Evolutionary conservation across 352 stramenopile species (phyloP).

Genomic region (Pythium phragmitis): DNA sequence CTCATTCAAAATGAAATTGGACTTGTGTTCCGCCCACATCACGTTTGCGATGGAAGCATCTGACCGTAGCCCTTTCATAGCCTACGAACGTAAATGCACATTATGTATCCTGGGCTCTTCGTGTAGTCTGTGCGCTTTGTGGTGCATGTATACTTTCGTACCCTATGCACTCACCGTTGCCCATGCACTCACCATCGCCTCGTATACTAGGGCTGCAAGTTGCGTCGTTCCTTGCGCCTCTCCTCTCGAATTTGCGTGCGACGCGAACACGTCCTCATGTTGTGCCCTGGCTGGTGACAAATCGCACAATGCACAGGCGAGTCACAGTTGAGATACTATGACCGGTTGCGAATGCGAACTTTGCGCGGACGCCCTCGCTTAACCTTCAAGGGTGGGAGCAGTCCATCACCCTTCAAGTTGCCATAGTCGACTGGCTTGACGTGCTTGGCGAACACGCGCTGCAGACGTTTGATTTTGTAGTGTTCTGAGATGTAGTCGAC

Average conservation of each 20-base stretch:
- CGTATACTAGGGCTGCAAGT: background rate
- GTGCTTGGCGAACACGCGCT: background rate
- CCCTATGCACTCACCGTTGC: too few relatives aligned
- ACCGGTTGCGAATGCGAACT: constrained; percentile 4
- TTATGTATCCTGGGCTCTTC: too few relatives aligned
- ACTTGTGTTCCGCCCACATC: too few relatives aligned
- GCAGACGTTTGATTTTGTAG: background rate
- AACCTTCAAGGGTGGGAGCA: background rate
- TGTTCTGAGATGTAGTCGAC: background rate
- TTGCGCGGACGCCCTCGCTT: constrained; percentile 2
- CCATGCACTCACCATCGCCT: background rate
- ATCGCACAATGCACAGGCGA: constrained; percentile 1
- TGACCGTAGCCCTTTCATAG: too few relatives aligned
- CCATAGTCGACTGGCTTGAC: background rate
- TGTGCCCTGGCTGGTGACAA: background rate
- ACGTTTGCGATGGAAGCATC: too few relatives aligned
- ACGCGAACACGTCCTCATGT: background rate
- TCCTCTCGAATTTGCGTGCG: background rate
- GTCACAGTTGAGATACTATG: constrained; percentile 7
- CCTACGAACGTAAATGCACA: too few relatives aligned
- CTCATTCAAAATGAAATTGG: background rate
- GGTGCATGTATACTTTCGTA: too few relatives aligned
- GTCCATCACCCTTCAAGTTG: background rate
- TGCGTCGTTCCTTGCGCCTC: background rate
- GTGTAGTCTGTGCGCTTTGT: too few relatives aligned